These are phyloP conservation scores for Ophiostoma sp. DNA, from an alignment of 2,329 filamentous ascomycete species.

Conservation along the genomic window DNA sequence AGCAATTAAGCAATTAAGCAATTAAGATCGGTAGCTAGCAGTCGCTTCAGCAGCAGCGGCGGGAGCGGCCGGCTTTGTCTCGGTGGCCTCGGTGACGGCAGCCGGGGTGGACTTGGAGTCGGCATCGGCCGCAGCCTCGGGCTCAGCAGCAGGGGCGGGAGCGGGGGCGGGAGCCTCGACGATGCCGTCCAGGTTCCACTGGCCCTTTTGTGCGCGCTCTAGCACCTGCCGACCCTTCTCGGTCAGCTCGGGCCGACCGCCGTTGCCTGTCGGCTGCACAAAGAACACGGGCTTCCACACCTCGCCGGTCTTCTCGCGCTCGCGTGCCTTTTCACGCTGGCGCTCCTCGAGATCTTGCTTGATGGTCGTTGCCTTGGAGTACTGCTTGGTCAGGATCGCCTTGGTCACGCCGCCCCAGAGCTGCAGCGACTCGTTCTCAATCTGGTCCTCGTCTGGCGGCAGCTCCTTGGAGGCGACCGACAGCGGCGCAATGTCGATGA, in stretches of 20 bases:
- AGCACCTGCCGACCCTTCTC: slow-evolving; percentile 49
- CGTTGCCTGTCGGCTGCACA: slow-evolving; percentile 52
- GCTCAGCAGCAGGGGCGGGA: too few relatives aligned
- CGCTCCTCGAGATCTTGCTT: slow-evolving; percentile 90
- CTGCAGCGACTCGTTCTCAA: slow-evolving; percentile 80
- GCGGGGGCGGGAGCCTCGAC: slow-evolving; percentile 15
- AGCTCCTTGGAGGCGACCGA: slow-evolving; percentile 71
- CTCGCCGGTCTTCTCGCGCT: slow-evolving; percentile 63
- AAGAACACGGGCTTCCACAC: slow-evolving; percentile 90
- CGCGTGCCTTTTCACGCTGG: slow-evolving; percentile 77
- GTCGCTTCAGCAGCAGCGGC: background rate
- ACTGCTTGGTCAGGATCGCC: slow-evolving; percentile 79
- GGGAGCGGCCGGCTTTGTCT: background rate
- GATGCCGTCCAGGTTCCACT: slow-evolving; percentile 40
- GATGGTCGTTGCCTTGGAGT: slow-evolving; percentile 70
- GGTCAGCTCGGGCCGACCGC: slow-evolving; percentile 51
- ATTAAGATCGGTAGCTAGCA: background rate
- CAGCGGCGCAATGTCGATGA: slow-evolving; percentile 85
- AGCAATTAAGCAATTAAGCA: background rate
- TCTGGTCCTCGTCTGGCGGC: slow-evolving; percentile 70
- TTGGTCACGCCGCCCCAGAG: slow-evolving; percentile 86
- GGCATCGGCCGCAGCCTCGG: background rate
- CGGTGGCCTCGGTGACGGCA: background rate
- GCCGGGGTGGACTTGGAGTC: background rate
- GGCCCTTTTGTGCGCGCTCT: slow-evolving; percentile 47